Evolutionary conservation across 192 early-diverging fungal species (phyloP).

Genomic region (Backusella sp.): DNA sequence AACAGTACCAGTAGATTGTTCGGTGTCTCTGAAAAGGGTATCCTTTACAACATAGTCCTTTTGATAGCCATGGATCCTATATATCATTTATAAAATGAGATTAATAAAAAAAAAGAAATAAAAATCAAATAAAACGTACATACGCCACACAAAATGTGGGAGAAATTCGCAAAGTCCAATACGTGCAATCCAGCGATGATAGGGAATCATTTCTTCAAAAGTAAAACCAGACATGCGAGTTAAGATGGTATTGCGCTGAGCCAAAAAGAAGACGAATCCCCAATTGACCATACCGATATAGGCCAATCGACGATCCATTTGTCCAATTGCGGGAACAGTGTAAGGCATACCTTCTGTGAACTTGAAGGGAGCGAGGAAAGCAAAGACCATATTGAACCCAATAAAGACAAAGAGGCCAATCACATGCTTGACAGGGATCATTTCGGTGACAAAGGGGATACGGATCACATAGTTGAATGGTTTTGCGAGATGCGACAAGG

Average conservation of each 20-base stretch:
- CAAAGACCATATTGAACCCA: constrained; percentile 21
- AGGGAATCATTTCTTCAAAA: constrained; percentile 42
- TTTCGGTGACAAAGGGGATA: constrained; percentile 27
- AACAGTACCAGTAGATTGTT: constrained; percentile 30
- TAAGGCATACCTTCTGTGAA: neutral
- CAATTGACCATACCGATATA: constrained; percentile 37
- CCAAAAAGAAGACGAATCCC: constrained; percentile 39
- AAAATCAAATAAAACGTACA: constrained; percentile 17
- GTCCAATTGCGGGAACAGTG: constrained; percentile 3
- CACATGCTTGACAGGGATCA: constrained; percentile 30
- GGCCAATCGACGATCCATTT: constrained; percentile 32
- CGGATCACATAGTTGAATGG: constrained; percentile 8
- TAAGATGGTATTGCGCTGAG: constrained; percentile 38
- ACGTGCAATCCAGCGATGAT: constrained; percentile 43
- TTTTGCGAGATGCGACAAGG: neutral
- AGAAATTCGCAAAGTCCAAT: constrained; percentile 29
- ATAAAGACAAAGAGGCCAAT: constrained; percentile 21
- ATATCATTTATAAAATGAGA: neutral
- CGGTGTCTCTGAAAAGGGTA: constrained; percentile 23
- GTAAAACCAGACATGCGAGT: constrained; percentile 35
- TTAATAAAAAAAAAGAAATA: constrained; percentile 3
- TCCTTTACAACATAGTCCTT: constrained; percentile 7
- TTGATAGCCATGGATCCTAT: constrained; percentile 2
- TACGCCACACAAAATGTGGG: constrained; percentile 35
- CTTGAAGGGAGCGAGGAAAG: constrained; percentile 28